Evolutionary conservation across 768 basidiomycete genomes (phyloP), one percentile per base, ranked within the genome.

Genomic region (Hortiboletus flavorubellus): DNA sequence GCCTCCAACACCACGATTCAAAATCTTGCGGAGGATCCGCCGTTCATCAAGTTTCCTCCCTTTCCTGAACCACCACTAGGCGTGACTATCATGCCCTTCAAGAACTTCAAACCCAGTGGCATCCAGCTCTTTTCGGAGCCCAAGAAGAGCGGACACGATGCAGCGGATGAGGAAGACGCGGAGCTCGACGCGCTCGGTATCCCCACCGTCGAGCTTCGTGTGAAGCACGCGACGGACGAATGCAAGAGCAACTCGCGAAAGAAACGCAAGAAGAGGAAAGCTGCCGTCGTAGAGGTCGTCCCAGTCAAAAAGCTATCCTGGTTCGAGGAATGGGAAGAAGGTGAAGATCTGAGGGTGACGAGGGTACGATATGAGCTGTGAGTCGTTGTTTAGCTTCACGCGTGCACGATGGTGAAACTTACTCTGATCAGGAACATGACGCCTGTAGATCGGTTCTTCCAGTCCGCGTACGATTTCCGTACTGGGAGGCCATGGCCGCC

Each of bases 251-350:
- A 79, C 55, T 75, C 78, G 30, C 78, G 76, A 53, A 76, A 81
- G 68, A 82, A 73, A 64, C 76, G 75, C 63, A 82, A 78, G 66
- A 73, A 66, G 54, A 73, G 69, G 48, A 68, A 68, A 35, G 59
- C 61, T 4, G 51, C 64, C 52, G 60, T 44, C 9, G 41, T 42
- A 5, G 61, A 61, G 18, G 62, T 35, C 12, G 53, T 58, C 16
- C 63, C 65, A 2, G 54, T 56, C 44, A 69, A 68, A 33, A 69
- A 66, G 49, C 50, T 63, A 16, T 73, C 74, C 40, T 91, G 88
- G 88, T 87, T 79, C 73, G 82, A 88, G 55, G 73, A 81, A n/a
- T 91, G 89, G 89, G 80, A 79, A 47, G 81, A 85, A 40, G 74
- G 72, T 4, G 87, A 90, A 65, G 68, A 75, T 46, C 68, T 76